Evolutionary conservation across 192 early-diverging fungal genomes (phyloP).

Genomic region (Coemansia sp.): DNA sequence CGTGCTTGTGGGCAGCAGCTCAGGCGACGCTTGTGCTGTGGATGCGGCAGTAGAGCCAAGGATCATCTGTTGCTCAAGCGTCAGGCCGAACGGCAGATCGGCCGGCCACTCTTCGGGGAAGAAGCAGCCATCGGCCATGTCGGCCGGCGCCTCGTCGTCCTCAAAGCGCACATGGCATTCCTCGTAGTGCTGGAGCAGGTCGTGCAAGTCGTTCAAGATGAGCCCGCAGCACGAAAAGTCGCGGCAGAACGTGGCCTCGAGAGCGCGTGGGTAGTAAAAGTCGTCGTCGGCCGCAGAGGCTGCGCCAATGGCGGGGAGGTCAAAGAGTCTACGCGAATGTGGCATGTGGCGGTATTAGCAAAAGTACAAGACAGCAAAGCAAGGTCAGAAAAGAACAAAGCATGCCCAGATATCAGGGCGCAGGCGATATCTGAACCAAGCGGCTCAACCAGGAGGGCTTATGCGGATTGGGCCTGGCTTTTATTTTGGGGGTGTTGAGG

Average conservation of each 20-base stretch:
- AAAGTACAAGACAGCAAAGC: not conserved
- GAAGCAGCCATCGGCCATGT: conserved; percentile 48
- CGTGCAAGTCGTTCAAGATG: conserved; percentile 85
- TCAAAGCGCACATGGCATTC: conserved; percentile 90
- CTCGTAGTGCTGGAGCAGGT: conserved; percentile 94
- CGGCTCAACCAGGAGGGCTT: not conserved
- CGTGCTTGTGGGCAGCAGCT: conserved; percentile 27
- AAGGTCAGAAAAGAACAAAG: conserved; percentile 2
- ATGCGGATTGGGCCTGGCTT: conserved; percentile 14
- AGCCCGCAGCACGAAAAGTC: conserved; percentile 96
- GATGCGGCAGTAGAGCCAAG: conserved; percentile 34
- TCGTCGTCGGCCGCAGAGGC: conserved; percentile 41
- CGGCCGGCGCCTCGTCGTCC: conserved; percentile 68
- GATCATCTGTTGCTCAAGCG: conserved; percentile 52
- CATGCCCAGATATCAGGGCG: conserved; percentile 10
- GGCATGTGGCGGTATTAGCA: conserved; percentile 4
- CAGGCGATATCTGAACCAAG: conserved; percentile 9
- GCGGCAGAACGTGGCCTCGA: conserved; percentile 90
- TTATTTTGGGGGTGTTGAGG: conserved; percentile 14
- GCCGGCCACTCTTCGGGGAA: conserved; percentile 54
- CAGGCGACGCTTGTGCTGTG: conserved; percentile 37
- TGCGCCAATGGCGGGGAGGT: conserved; percentile 30
- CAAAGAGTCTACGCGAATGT: conserved; percentile 31
- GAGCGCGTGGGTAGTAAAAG: conserved; percentile 63
- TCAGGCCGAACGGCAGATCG: conserved; percentile 46